Percentiles rank a stretch among this genome's conserved stretches.
Conservation (phyloP, 306 rosid genomes). For the Castanea sativa region DNA sequence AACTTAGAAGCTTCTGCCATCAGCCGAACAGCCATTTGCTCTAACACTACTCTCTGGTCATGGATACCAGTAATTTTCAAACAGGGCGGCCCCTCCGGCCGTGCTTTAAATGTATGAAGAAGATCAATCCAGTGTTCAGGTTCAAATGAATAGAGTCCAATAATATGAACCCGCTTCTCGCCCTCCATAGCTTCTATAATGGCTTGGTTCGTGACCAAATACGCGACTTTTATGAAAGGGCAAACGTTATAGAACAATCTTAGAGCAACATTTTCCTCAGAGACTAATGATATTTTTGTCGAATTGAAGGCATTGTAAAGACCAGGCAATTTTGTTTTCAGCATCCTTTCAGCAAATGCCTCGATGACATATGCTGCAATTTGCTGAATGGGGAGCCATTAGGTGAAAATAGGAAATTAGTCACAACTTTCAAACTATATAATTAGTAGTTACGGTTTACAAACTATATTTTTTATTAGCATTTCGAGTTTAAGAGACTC, state of each 20-base stretch:
- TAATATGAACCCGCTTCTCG: slow-evolving; percentile 67
- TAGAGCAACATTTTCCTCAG: slow-evolving; percentile 49
- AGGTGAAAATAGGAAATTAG: too few relatives aligned
- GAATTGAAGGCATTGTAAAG: slow-evolving; percentile 62
- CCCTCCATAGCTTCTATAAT: slow-evolving; percentile 78
- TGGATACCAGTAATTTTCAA: slow-evolving; percentile 77
- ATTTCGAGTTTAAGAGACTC: too few relatives aligned
- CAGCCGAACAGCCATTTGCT: slow-evolving; percentile 56
- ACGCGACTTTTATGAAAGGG: slow-evolving; percentile 74
- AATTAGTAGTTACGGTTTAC: too few relatives aligned
- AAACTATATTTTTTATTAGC: too few relatives aligned
- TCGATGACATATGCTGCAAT: slow-evolving; percentile 67
- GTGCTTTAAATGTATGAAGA: slow-evolving; percentile 46
- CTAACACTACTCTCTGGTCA: slow-evolving; percentile 59
- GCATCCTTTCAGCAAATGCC: slow-evolving; percentile 66
- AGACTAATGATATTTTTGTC: slow-evolving; percentile 44
- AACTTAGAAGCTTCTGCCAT: slow-evolving; percentile 66
- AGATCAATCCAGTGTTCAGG: slow-evolving; percentile 85
- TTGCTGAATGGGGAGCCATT: slow-evolving; percentile 64
- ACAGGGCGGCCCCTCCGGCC: slow-evolving; percentile 77
- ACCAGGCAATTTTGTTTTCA: slow-evolving; percentile 58
- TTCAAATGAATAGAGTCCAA: slow-evolving; percentile 75
- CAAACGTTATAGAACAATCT: slow-evolving; percentile 67
- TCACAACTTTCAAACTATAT: too few relatives aligned
- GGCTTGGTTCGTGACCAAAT: slow-evolving; percentile 72